Base-by-base conservation (phyloP, 2,329 filamentous ascomycete genomes). In the Polytolypa hystricis region DNA sequence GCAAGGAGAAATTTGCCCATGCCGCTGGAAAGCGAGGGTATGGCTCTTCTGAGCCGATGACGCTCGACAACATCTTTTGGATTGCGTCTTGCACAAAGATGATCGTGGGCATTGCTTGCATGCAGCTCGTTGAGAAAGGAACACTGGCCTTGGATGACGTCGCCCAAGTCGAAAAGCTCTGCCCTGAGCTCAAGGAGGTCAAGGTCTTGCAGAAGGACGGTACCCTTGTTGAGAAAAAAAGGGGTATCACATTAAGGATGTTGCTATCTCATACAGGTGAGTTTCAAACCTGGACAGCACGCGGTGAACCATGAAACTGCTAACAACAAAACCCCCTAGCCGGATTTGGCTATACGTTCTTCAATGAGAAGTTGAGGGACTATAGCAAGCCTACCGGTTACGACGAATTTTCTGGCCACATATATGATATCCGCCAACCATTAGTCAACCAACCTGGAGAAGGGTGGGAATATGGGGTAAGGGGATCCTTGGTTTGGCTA, bases 401-500 rank as follows among this genome's bases (percentile, higher is more conserved):
- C 4, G 71, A 79, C 38, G 76, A 79, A 47, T 73, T 79, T 46
- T 67, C 66, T 0, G 69, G 69, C 1, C 62, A 71, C n/a, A 49
- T 65, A 11, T 60, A 63, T 25, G 73, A 73, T 14, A 59, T 78
- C 33, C 47, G 66, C 32, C 52, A 60, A 42, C 71, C 75, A 1
- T 54, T 82, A 14, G 52, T 79, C 1, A 75, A 77, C 44, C 74
- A 81, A 43, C 77, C 78, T 0, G 76, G 77, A 0, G 65, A 69
- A 20, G 60, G 61, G 3, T 81, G 73, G 73, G 66, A 73, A 38
- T 79, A 80, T 16, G 69, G 70, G 2, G 67, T 71, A 55, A 60
- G 62, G 55, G 43, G 3, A 26, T 5, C 23, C 23, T 12, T 10
- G 12, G 39, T 49, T 43, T 40, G 3, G 35, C 23, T 23, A 26